Evolutionary conservation across 306 rosid genomes (phyloP).

Genomic region (Fagus sylvatica): DNA sequence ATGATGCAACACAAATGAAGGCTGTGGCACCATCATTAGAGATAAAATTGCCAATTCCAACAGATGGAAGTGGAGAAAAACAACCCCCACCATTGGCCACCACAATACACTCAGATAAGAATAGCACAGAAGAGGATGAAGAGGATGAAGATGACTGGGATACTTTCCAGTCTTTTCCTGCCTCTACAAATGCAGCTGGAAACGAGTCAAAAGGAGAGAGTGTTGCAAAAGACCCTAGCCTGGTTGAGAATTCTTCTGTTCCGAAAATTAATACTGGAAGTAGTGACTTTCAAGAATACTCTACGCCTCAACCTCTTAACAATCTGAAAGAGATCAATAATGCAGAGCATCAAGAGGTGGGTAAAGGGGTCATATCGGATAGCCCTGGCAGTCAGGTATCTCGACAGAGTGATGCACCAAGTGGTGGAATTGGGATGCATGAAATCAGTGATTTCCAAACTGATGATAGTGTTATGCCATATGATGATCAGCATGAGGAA

Average conservation of each 20-base stretch:
- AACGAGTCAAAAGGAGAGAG: constrained; percentile 41
- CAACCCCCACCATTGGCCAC: constrained; percentile 25
- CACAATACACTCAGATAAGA: constrained; percentile 23
- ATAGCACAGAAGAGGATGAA: constrained; percentile 41
- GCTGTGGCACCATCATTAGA: constrained; percentile 54
- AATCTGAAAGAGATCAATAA: neutral
- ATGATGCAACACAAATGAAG: constrained; percentile 43
- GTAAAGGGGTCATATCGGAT: constrained; percentile 23
- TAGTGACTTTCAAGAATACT: constrained; percentile 36
- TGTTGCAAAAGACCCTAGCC: constrained; percentile 27
- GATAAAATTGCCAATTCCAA: constrained; percentile 61
- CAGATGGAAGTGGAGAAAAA: constrained; percentile 44
- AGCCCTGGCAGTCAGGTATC: constrained; percentile 11
- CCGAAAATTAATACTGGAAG: constrained; percentile 25
- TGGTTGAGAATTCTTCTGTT: constrained; percentile 35
- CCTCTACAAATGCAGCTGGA: constrained; percentile 51
- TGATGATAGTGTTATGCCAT: constrained; percentile 6
- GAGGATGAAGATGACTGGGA: constrained; percentile 93
- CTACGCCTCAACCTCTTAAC: constrained; percentile 31
- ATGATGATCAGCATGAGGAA: constrained; percentile 22
- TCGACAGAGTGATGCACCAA: constrained; percentile 4
- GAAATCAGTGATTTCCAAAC: constrained; percentile 23
- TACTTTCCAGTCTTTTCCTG: constrained; percentile 86
- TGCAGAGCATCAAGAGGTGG: constrained; percentile 29
- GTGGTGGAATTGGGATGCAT: constrained; percentile 6